Evolutionary conservation across 1,284 basidiomycete genomes (phyloP).

Genomic region (Pterula multifida): DNA sequence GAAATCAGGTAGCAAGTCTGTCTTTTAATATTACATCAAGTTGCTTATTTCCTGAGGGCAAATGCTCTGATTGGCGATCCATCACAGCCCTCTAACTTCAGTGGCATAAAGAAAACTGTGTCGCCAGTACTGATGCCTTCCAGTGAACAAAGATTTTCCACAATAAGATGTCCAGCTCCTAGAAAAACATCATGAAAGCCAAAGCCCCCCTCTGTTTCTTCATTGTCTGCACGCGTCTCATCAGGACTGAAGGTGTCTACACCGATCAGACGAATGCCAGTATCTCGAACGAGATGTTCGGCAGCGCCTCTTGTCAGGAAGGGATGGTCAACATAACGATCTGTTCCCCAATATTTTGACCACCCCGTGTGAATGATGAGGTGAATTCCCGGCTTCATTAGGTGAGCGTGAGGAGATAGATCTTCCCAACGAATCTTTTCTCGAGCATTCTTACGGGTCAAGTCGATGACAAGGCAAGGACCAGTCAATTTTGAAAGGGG

Average conservation of each 20-base stretch:
- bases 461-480: conserved; percentile 36
- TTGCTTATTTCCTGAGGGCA: conserved; percentile 20
- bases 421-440: conserved; percentile 41
- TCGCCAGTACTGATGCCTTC: conserved; percentile 24
- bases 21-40: neutral
- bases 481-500: conserved; percentile 38
- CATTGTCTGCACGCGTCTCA: conserved; percentile 32
- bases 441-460: conserved; percentile 25
- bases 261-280: conserved; percentile 43
- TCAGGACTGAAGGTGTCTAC: conserved; percentile 57
- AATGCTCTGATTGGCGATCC: conserved; percentile 57
- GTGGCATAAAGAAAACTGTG: conserved; percentile 40
- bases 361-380: conserved; percentile 49
- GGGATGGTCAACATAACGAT: conserved; percentile 48
- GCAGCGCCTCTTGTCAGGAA: conserved; percentile 45
- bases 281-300: conserved; percentile 25
- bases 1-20: no score
- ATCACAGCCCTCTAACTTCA: conserved; percentile 45
- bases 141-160: conserved; percentile 54
- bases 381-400: conserved; percentile 21
- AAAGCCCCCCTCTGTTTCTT: conserved; percentile 24
- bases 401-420: conserved; percentile 22
- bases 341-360: conserved; percentile 39
- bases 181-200: conserved; percentile 45
- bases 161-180: conserved; percentile 44